These are phyloP conservation scores for Quercus lobata DNA, from an alignment of 331 rosid genomes.

Conservation along the genomic window DNA sequence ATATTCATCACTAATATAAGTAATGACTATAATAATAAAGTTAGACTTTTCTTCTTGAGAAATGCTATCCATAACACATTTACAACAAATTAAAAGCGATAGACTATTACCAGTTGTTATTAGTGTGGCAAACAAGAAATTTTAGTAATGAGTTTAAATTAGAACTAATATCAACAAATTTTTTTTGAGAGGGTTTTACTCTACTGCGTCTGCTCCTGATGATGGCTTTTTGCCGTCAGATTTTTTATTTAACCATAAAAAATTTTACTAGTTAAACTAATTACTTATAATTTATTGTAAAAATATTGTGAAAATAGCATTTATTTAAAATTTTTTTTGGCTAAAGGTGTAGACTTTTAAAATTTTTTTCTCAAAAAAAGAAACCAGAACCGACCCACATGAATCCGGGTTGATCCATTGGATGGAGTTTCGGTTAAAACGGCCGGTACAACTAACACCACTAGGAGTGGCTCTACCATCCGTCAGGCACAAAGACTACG, in stretches of 20 bases:
- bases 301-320: accelerated
- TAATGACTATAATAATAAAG: too few relatives aligned
- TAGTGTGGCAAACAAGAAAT: accelerated
- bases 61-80: too few relatives aligned
- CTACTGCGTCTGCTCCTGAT: accelerated
- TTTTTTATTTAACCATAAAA: accelerated
- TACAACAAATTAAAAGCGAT: accelerated
- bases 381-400: background rate
- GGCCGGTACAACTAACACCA: conserved; percentile 37
- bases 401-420: background rate
- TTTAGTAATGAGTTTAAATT: too few relatives aligned
- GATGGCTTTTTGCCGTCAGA: accelerated
- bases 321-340: too few relatives aligned
- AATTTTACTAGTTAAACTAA: accelerated
- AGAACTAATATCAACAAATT: too few relatives aligned
- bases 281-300: accelerated
- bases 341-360: too few relatives aligned
- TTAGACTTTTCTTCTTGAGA: too few relatives aligned
- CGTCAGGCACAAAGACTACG: background rate
- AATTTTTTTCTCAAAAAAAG: too few relatives aligned
- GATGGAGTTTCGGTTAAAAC: background rate
- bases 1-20: too few relatives aligned
- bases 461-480: background rate
- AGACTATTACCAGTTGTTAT: too few relatives aligned
- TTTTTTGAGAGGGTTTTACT: too few relatives aligned